Percentiles rank a stretch among this genome's conserved stretches.
Evolutionary conservation across 345 rosid species (phyloP).

Genomic region (Eucalyptus regnans): DNA sequence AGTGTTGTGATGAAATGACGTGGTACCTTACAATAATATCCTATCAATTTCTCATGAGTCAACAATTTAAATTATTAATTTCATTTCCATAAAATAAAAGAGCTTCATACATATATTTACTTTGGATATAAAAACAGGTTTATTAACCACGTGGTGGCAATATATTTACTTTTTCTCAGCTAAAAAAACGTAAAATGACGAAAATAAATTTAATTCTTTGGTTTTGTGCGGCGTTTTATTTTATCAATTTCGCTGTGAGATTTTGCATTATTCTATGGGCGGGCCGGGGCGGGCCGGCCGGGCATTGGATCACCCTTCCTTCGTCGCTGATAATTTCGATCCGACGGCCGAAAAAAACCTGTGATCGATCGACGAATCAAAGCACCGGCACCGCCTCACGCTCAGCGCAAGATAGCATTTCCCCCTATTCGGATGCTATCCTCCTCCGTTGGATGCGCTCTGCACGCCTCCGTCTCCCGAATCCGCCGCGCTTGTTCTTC

Average conservation of each 20-base stretch:
- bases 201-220: neutral
- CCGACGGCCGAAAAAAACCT: neutral
- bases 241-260: neutral
- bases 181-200: neutral
- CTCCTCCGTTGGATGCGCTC: constrained; percentile 1
- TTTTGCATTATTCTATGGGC: neutral
- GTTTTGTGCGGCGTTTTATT: neutral
- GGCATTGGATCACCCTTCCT: neutral
- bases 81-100: neutral
- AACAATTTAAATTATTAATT: neutral
- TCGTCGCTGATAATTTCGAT: neutral
- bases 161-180: neutral
- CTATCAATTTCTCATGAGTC: neutral
- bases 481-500: neutral
- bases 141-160: neutral
- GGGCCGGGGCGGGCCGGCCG: neutral
- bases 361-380: neutral
- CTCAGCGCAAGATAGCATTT: neutral
- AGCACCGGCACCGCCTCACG: neutral
- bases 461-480: neutral
- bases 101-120: neutral
- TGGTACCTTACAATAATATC: neutral
- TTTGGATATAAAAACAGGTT: neutral
- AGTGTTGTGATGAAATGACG: neutral
- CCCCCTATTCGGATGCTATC: neutral